A percentile compares a stretch with the other conserved stretches of the same genome.
Conservation (phyloP, 2,329 filamentous ascomycete genomes). For the Exophiala spinifera region DNA sequence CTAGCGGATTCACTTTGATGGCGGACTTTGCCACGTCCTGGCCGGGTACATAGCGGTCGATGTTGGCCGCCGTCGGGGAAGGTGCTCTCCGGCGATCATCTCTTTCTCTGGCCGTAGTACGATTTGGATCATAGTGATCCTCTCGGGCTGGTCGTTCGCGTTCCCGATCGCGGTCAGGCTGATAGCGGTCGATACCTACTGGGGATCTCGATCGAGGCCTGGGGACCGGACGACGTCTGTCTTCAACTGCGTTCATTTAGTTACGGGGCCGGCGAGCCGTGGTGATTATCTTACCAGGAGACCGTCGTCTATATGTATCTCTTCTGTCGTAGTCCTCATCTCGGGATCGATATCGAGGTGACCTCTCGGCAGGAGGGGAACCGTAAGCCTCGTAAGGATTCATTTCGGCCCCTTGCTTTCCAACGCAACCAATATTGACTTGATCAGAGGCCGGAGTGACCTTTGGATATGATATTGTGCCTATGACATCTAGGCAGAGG, state of each 20-base stretch:
- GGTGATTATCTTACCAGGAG: conserved; percentile 40
- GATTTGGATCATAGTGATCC: conserved; percentile 52
- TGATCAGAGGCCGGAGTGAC: background rate
- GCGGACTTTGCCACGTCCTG: conserved; percentile 55
- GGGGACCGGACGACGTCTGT: conserved; percentile 43
- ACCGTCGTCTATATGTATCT: conserved; percentile 46
- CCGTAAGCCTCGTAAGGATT: conserved; percentile 48
- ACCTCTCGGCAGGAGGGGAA: conserved; percentile 37
- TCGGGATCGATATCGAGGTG: conserved; percentile 36
- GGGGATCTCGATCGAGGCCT: conserved; percentile 60
- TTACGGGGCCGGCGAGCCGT: background rate
- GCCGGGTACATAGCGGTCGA: conserved; percentile 64
- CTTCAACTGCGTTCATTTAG: conserved; percentile 30
- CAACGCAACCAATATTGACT: background rate
- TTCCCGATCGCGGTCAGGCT: conserved; percentile 48
- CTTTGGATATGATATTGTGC: background rate
- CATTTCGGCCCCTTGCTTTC: conserved; percentile 34
- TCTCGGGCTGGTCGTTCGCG: conserved; percentile 50
- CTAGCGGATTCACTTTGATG: conserved; percentile 55
- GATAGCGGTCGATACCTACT: conserved; percentile 61
- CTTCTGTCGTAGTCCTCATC: conserved; percentile 41
- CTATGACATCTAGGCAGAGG: conserved; percentile 10
- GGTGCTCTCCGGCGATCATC: conserved; percentile 58
- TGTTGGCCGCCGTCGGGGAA: conserved; percentile 56
- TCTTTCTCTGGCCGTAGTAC: conserved; percentile 47